These are phyloP conservation scores for Phialophora chinensis DNA, from an alignment of 2,329 filamentous ascomycete genomes.

Conservation along the genomic window DNA sequence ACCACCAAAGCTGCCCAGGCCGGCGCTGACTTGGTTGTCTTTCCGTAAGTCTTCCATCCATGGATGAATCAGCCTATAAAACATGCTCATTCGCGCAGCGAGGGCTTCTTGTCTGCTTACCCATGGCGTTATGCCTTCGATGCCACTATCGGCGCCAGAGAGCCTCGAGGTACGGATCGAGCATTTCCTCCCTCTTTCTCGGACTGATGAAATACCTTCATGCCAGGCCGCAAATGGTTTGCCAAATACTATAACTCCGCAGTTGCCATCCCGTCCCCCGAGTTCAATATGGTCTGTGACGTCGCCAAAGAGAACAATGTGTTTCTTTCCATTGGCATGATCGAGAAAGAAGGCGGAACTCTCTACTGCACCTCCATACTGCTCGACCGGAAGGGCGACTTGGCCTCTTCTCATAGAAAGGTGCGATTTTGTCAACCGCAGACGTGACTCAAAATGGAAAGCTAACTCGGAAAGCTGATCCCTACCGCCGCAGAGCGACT, in stretches of 20 bases:
- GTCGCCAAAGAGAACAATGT: constrained; percentile 78
- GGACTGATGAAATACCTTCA: too few relatives aligned
- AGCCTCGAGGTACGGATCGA: constrained; percentile 58
- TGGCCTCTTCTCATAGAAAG: constrained; percentile 84
- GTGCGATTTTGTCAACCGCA: constrained; percentile 41
- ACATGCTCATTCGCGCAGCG: constrained; percentile 43
- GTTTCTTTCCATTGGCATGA: constrained; percentile 77
- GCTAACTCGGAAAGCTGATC: background rate
- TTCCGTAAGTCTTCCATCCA: constrained; percentile 57
- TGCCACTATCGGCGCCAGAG: constrained; percentile 71
- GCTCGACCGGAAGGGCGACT: constrained; percentile 73
- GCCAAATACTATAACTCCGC: constrained; percentile 77
- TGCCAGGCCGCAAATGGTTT: constrained; percentile 70
- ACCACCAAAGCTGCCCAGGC: constrained; percentile 66
- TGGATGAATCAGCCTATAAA: too few relatives aligned
- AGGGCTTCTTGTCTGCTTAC: constrained; percentile 90
- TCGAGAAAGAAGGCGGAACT: constrained; percentile 80
- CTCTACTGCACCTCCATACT: constrained; percentile 84
- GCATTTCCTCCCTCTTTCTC: too few relatives aligned
- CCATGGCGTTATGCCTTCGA: constrained; percentile 82
- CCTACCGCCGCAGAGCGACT: constrained; percentile 65
- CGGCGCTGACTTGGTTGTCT: constrained; percentile 73
- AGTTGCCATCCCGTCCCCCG: constrained; percentile 66
- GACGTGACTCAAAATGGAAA: too few relatives aligned
- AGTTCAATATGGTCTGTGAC: constrained; percentile 65